Percentiles rank a stretch among this genome's conserved stretches.
Evolutionary conservation across 2,329 filamentous ascomycete species (phyloP).

Genomic region (Leptographium wingfieldii): DNA sequence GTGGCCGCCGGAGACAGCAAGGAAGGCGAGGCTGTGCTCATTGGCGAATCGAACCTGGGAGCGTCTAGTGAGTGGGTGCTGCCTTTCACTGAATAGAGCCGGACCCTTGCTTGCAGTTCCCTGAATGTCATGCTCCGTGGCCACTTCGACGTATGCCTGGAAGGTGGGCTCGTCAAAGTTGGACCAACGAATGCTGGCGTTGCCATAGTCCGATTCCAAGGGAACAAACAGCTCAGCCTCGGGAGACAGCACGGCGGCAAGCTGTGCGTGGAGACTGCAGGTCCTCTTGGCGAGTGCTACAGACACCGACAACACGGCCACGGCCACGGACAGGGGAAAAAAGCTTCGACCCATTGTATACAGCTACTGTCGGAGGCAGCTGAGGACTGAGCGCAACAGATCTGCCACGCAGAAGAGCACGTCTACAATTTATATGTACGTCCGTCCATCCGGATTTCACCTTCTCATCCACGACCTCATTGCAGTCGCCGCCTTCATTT

Average conservation of each 20-base stretch:
- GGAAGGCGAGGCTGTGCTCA: not conserved
- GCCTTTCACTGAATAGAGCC: too few species aligned
- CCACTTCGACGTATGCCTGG: not conserved
- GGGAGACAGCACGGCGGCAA: not conserved
- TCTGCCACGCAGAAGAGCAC: not conserved
- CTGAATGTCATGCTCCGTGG: not conserved
- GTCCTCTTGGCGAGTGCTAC: not conserved
- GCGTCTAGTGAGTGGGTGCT: not conserved
- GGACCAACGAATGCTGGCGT: not conserved
- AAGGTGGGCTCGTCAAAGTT: not conserved
- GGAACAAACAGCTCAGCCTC: not conserved
- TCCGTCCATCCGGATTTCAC: not conserved
- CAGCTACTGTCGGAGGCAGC: not conserved
- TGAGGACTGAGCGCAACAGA: too few species aligned
- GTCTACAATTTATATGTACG: not conserved
- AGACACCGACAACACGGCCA: not conserved
- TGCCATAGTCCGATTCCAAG: not conserved
- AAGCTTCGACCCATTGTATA: not conserved
- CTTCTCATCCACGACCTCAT: not conserved
- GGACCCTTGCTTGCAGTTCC: not conserved
- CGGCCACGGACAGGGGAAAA: not conserved
- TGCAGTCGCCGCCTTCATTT: not conserved
- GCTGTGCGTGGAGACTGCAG: not conserved
- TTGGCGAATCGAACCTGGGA: not conserved
- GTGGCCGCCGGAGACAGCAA: not conserved